Conservation (phyloP, 2,329 filamentous ascomycete species). For the Ceratocystis colombiana region DNA sequence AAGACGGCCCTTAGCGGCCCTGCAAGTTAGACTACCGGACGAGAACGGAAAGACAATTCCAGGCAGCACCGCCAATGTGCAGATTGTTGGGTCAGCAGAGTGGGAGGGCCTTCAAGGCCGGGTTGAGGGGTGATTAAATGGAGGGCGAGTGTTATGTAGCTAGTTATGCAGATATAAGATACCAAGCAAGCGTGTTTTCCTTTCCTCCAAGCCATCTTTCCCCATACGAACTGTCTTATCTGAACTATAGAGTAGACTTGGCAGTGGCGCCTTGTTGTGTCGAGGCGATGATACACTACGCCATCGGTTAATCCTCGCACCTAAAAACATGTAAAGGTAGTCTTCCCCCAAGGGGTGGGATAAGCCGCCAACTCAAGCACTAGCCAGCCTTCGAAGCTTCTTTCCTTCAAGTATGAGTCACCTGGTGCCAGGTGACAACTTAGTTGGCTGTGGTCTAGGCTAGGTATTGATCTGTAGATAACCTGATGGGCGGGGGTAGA, state of each 20-base stretch:
- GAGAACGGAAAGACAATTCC: slow-evolving; percentile 38
- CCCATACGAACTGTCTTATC: too few relatives aligned
- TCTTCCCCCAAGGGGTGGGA: too few relatives aligned
- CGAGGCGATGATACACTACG: not conserved
- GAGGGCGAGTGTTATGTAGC: slow-evolving; percentile 21
- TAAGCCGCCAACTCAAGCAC: too few relatives aligned
- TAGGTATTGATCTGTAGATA: too few relatives aligned
- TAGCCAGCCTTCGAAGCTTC: too few relatives aligned
- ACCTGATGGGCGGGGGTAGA: not conserved
- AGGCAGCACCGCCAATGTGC: slow-evolving; percentile 36
- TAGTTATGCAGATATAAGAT: slow-evolving; percentile 13
- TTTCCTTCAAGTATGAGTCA: too few relatives aligned
- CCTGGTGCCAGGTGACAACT: too few relatives aligned
- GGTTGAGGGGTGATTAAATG: slow-evolving; percentile 27
- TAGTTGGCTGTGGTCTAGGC: too few relatives aligned
- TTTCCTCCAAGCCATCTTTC: not conserved
- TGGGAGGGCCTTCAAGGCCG: slow-evolving; percentile 47
- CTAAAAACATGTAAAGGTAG: too few relatives aligned
- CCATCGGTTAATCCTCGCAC: too few relatives aligned
- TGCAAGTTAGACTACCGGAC: slow-evolving; percentile 43
- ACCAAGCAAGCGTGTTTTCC: slow-evolving; percentile 17
- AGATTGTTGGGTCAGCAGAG: slow-evolving; percentile 45
- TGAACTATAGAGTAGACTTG: too few relatives aligned
- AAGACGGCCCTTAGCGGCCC: slow-evolving; percentile 36
- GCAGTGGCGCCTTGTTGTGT: not conserved